phyloP scores from a whole-genome alignment of 345 rosid species.

The Euphorbia pulcherrima region DNA sequence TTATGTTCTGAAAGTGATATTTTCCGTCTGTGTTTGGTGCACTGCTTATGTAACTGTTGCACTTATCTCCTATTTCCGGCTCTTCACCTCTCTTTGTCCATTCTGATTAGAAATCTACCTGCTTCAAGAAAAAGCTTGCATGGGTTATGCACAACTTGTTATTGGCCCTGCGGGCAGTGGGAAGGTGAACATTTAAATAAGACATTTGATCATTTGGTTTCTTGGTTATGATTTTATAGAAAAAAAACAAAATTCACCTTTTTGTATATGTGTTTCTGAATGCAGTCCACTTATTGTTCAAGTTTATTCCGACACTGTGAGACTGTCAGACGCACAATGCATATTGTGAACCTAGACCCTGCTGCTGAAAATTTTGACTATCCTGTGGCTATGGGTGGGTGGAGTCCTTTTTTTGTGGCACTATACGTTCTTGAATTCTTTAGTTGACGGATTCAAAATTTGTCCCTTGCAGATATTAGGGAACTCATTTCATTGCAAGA shows the following conservation, averaged over 20 bases:
- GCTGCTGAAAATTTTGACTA: constrained; percentile 87
- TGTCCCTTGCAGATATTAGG: constrained; percentile 62
- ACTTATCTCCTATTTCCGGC: constrained; percentile 56
- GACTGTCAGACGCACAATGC: constrained; percentile 53
- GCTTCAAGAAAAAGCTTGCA: constrained; percentile 11
- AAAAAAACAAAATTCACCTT: not conserved
- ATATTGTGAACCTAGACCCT: constrained; percentile 82
- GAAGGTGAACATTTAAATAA: constrained; percentile 42
- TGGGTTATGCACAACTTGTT: constrained; percentile 89
- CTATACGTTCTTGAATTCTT: not conserved
- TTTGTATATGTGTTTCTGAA: not conserved
- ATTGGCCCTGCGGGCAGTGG: constrained; percentile 87
- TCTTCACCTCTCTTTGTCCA: constrained; percentile 43
- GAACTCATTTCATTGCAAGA: constrained; percentile 83
- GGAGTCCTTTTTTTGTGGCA: not conserved
- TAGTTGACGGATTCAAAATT: not conserved
- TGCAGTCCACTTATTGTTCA: constrained; percentile 88
- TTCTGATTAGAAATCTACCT: constrained; percentile 17
- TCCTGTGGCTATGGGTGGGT: constrained; percentile 85
- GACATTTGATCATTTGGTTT: not conserved
- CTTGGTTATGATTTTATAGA: not conserved
- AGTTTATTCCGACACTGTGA: constrained; percentile 68
- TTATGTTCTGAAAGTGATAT: constrained; percentile 46
- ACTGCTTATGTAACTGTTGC: constrained; percentile 69
- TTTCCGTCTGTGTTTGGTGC: constrained; percentile 76